These are phyloP conservation scores for Ambrosiella xylebori DNA, from an alignment of 2,329 filamentous ascomycete genomes.

Conservation along the genomic window DNA sequence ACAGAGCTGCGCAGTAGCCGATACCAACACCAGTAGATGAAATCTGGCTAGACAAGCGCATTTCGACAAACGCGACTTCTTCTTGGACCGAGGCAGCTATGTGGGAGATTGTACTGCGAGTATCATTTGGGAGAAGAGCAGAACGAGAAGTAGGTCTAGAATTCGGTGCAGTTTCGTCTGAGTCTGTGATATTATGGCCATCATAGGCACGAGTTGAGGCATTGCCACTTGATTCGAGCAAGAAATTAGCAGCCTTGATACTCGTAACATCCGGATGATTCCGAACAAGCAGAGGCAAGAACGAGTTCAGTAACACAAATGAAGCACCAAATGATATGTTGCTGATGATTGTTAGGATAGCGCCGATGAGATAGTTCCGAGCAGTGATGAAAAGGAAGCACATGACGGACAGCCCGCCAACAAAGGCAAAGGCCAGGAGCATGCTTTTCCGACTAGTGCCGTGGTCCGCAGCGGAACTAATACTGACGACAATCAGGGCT, in stretches of 20 bases:
- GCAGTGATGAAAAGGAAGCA: constrained; percentile 65
- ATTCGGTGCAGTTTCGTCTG: constrained; percentile 15
- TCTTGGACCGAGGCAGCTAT: constrained; percentile 3
- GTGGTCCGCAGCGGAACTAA: constrained; percentile 91
- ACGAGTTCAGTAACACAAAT: constrained; percentile 90
- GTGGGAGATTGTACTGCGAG: constrained; percentile 1
- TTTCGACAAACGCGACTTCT: constrained; percentile 29
- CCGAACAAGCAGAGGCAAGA: constrained; percentile 75
- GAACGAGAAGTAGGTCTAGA: constrained; percentile 25
- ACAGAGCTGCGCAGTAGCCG: constrained; percentile 72
- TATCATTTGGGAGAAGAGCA: constrained; percentile 26
- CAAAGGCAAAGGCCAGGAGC: constrained; percentile 66
- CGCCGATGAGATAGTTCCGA: constrained; percentile 61
- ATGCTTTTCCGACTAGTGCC: constrained; percentile 81
- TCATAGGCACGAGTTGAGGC: background rate
- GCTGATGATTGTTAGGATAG: constrained; percentile 69
- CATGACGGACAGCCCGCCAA: constrained; percentile 73
- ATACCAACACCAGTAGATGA: constrained; percentile 88
- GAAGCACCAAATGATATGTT: constrained; percentile 92
- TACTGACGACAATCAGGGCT: constrained; percentile 80
- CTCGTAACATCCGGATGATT: constrained; percentile 45
- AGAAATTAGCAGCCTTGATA: background rate
- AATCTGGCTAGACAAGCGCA: constrained; percentile 74
- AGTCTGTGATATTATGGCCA: background rate
- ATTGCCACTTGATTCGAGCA: background rate